These are phyloP conservation scores for Lupinus albus DNA, from an alignment of 306 rosid genomes.

Conservation along the genomic window DNA sequence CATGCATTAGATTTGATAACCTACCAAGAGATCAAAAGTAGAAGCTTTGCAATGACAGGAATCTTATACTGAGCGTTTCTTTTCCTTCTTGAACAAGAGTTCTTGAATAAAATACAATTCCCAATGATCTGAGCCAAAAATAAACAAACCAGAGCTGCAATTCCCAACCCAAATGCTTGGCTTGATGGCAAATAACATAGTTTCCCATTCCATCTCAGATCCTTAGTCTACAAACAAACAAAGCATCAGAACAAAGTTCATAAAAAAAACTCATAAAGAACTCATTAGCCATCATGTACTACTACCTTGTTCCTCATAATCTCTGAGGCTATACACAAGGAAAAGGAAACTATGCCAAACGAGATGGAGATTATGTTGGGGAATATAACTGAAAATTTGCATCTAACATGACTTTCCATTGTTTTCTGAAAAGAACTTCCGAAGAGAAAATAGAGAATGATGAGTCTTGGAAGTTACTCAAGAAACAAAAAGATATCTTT, in stretches of 20 bases:
- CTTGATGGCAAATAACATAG: slow-evolving; percentile 73
- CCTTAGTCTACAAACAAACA: slow-evolving; percentile 53
- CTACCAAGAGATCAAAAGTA: slow-evolving; percentile 75
- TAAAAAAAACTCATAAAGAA: background rate
- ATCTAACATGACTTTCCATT: slow-evolving; percentile 57
- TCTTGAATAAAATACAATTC: slow-evolving; percentile 50
- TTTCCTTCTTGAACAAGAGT: slow-evolving; percentile 49
- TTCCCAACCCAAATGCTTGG: slow-evolving; percentile 67
- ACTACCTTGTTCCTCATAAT: slow-evolving; percentile 68
- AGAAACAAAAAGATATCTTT: slow-evolving; percentile 43
- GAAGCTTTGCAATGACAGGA: slow-evolving; percentile 50
- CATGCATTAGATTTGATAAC: slow-evolving; percentile 43
- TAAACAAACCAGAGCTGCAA: slow-evolving; percentile 66
- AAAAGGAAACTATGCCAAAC: slow-evolving; percentile 65
- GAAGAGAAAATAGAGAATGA: slow-evolving; percentile 27
- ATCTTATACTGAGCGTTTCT: slow-evolving; percentile 46
- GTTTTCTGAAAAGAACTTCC: slow-evolving; percentile 33
- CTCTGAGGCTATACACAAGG: slow-evolving; percentile 74
- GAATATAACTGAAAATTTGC: slow-evolving; percentile 41
- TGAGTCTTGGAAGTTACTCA: slow-evolving; percentile 52
- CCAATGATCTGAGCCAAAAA: slow-evolving; percentile 63
- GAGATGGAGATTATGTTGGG: slow-evolving; percentile 47
- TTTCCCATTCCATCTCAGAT: slow-evolving; percentile 68
- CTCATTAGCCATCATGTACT: background rate
- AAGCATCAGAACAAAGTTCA: slow-evolving; percentile 7